Evolutionary conservation across 1,139 yeast species (phyloP).

Genomic region (Yamadazyma pseudoaaseri): DNA sequence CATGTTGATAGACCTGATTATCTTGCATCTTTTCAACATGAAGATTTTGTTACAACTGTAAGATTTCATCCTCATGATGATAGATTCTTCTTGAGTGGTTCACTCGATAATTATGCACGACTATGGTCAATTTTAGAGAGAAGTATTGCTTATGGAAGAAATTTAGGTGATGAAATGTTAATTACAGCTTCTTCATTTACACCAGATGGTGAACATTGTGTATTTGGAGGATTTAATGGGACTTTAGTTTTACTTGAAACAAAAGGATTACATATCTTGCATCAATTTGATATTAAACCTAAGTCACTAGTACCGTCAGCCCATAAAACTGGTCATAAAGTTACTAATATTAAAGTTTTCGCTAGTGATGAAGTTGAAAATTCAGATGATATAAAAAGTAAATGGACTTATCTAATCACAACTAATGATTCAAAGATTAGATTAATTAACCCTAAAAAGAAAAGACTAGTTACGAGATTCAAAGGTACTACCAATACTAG

Average conservation of each 20-base stretch:
- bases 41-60: slow-evolving; percentile 81
- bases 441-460: slow-evolving; percentile 53
- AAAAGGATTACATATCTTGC: slow-evolving; percentile 55
- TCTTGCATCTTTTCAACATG: slow-evolving; percentile 65
- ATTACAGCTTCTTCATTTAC: slow-evolving; percentile 72
- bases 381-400: slow-evolving; percentile 13
- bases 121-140: slow-evolving; percentile 81
- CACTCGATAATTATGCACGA: slow-evolving; percentile 74
- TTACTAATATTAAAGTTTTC: slow-evolving; percentile 41
- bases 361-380: slow-evolving; percentile 16
- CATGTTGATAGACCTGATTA: slow-evolving; percentile 69
- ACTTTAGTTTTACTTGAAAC: slow-evolving; percentile 62
- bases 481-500: slow-evolving; percentile 72
- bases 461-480: slow-evolving; percentile 61
- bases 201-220: slow-evolving; percentile 63
- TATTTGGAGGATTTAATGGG: slow-evolving; percentile 85
- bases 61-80: slow-evolving; percentile 87
- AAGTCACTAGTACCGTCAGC: slow-evolving; percentile 24
- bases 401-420: slow-evolving; percentile 52
- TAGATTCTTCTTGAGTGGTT: slow-evolving; percentile 81
- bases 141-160: slow-evolving; percentile 30
- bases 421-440: slow-evolving; percentile 83
- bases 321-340: slow-evolving; percentile 33
- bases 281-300: slow-evolving; percentile 53
- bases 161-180: slow-evolving; percentile 54